These are phyloP conservation scores for Cerrena zonata DNA, from an alignment of 1,284 basidiomycete species.

Conservation along the genomic window DNA sequence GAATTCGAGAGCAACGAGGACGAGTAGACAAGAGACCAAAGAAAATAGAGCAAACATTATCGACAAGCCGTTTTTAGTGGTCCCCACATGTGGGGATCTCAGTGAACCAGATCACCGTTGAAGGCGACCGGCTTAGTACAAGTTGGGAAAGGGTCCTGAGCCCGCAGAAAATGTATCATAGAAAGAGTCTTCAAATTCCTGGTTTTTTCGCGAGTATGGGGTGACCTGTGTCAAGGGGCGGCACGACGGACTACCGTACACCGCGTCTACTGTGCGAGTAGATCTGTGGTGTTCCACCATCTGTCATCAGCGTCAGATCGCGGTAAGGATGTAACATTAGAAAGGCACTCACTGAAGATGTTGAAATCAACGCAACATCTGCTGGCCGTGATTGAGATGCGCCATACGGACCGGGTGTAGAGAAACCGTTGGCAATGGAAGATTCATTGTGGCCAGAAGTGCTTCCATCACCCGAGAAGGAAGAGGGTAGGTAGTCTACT, in stretches of 20 bases:
- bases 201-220: not conserved
- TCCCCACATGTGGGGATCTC: no score
- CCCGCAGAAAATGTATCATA: no score
- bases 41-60: no score
- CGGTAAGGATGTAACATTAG: not conserved
- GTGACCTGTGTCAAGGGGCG: not conserved
- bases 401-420: not conserved
- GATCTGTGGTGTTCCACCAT: not conserved
- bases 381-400: no score
- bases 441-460: not conserved
- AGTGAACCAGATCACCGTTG: no score
- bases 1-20: no score
- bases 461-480: not conserved
- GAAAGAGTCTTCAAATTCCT: not conserved
- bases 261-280: no score
- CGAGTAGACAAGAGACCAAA: no score
- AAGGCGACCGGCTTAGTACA: no score
- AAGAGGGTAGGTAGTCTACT: not conserved
- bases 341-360: not conserved
- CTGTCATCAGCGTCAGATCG: not conserved
- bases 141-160: no score
- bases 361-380: not conserved
- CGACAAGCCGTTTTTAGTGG: no score
- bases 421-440: not conserved
- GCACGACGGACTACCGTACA: not conserved